Conservation (phyloP, 495 filamentous ascomycete genomes). For the Recurvomyces mirabilis region DNA sequence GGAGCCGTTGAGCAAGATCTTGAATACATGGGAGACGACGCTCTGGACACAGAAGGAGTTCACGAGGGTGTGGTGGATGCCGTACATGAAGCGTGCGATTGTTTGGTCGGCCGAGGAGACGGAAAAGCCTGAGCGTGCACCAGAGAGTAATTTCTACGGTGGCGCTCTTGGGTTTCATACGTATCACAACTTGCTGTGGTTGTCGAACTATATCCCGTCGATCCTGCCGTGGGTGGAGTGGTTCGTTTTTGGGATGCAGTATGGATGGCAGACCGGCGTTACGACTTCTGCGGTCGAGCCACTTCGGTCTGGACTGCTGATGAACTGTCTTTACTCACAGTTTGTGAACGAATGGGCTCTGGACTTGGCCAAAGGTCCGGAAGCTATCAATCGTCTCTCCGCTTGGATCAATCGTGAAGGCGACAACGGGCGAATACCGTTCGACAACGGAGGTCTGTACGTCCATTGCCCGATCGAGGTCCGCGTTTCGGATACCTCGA, state of each 20-base stretch:
- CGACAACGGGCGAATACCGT: constrained; percentile 55
- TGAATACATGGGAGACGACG: constrained; percentile 58
- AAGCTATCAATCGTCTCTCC: constrained; percentile 70
- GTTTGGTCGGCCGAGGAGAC: constrained; percentile 79
- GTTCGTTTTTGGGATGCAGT: constrained; percentile 93
- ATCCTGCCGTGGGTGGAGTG: constrained; percentile 79
- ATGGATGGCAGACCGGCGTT: constrained; percentile 64
- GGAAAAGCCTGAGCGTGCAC: constrained; percentile 38
- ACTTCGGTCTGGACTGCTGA: constrained; percentile 65
- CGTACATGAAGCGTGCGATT: constrained; percentile 74
- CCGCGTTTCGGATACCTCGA: constrained; percentile 64
- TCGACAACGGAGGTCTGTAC: constrained; percentile 63
- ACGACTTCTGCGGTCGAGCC: constrained; percentile 66
- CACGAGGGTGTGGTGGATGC: constrained; percentile 93
- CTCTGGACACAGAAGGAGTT: constrained; percentile 83
- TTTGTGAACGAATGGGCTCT: constrained; percentile 98
- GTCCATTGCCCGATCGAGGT: constrained; percentile 94
- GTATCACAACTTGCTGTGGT: constrained; percentile 77
- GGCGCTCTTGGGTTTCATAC: constrained; percentile 69
- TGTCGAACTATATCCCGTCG: constrained; percentile 65
- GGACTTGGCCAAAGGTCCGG: constrained; percentile 77
- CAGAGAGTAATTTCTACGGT: constrained; percentile 61
- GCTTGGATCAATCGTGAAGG: constrained; percentile 65
- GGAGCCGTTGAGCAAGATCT: constrained; percentile 51
- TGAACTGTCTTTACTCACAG: constrained; percentile 95